Conservation (phyloP, 1,284 basidiomycete genomes). For the Coniophora puteana region DNA sequence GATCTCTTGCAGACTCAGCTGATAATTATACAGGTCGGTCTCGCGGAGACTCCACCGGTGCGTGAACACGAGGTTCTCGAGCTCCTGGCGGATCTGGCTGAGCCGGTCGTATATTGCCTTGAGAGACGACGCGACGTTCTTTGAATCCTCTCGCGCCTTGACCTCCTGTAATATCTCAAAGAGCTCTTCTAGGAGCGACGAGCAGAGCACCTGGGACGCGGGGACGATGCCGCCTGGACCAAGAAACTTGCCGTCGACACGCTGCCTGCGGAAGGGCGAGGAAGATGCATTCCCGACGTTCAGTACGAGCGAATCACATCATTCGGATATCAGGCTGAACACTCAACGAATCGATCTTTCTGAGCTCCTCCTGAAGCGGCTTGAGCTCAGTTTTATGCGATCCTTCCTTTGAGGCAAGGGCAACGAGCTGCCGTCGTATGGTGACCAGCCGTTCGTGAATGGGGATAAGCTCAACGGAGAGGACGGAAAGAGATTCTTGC, state of each 20-base stretch:
- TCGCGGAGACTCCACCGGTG: constrained; percentile 97
- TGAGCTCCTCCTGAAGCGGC: constrained; percentile 87
- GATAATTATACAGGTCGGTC: constrained; percentile 95
- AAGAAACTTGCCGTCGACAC: constrained; percentile 95
- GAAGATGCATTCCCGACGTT: constrained; percentile 4
- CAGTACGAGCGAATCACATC: constrained; percentile 1
- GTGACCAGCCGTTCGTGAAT: constrained; percentile 88
- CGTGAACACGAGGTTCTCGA: constrained; percentile 89
- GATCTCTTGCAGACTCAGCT: constrained; percentile 91
- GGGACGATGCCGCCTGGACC: constrained; percentile 91
- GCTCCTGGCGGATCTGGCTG: constrained; percentile 78
- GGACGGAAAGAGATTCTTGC: constrained; percentile 79
- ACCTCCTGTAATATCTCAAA: constrained; percentile 98
- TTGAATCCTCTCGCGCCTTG: constrained; percentile 90
- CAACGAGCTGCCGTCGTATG: constrained; percentile 85
- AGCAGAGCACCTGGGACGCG: constrained; percentile 85
- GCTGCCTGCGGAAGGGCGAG: constrained; percentile 66
- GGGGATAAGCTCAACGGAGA: constrained; percentile 85
- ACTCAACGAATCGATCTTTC: constrained; percentile 94
- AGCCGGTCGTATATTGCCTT: constrained; percentile 96
- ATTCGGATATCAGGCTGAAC: constrained; percentile 17
- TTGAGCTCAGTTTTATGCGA: constrained; percentile 87
- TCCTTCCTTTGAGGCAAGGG: constrained; percentile 84
- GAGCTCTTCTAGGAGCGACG: constrained; percentile 91
- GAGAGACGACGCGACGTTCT: constrained; percentile 83